phyloP scores from a whole-genome alignment of 305 asterid genomes.

The Plantago coronopus region DNA sequence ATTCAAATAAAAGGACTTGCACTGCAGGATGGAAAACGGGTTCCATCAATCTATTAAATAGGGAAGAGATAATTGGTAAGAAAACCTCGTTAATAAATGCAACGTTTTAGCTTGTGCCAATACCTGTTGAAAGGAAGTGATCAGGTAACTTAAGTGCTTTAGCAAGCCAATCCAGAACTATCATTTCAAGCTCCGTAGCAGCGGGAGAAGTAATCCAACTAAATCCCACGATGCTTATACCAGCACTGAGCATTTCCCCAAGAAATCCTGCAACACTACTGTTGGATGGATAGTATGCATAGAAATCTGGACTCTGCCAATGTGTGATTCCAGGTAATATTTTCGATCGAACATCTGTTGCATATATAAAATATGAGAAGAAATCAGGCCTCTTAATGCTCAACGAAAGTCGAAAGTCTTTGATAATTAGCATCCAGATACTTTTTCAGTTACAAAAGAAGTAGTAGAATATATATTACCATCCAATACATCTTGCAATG shows the following conservation, averaged over 20 bases:
- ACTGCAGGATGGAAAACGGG: too few relatives aligned
- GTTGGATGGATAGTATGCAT: slow-evolving; percentile 78
- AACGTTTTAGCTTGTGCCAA: too few relatives aligned
- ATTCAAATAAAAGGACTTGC: too few relatives aligned
- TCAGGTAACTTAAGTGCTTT: slow-evolving; percentile 81
- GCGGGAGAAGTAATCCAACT: slow-evolving; percentile 99
- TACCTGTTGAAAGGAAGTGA: slow-evolving; percentile 74
- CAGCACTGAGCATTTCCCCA: slow-evolving; percentile 97
- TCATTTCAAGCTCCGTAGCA: slow-evolving; percentile 92
- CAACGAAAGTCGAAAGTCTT: too few relatives aligned
- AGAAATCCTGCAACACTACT: slow-evolving; percentile 88
- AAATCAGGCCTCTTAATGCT: too few relatives aligned
- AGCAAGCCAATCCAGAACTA: slow-evolving; percentile 91
- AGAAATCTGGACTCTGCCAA: slow-evolving; percentile 93
- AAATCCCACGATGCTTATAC: slow-evolving; percentile 88
- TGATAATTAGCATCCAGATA: not conserved
- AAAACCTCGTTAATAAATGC: too few relatives aligned
- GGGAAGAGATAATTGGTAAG: too few relatives aligned
- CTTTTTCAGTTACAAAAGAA: not conserved
- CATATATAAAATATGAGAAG: slow-evolving; percentile 2
- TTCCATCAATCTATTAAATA: too few relatives aligned
- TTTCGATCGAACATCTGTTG: slow-evolving; percentile 63
- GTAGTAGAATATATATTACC: slow-evolving; percentile 49
- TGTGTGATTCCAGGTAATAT: slow-evolving; percentile 94
- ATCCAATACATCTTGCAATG: slow-evolving; percentile 59